These are phyloP conservation scores for Apophysomyces trapeziformis DNA, from an alignment of 371 early-diverging fungal genomes.

Conservation along the genomic window DNA sequence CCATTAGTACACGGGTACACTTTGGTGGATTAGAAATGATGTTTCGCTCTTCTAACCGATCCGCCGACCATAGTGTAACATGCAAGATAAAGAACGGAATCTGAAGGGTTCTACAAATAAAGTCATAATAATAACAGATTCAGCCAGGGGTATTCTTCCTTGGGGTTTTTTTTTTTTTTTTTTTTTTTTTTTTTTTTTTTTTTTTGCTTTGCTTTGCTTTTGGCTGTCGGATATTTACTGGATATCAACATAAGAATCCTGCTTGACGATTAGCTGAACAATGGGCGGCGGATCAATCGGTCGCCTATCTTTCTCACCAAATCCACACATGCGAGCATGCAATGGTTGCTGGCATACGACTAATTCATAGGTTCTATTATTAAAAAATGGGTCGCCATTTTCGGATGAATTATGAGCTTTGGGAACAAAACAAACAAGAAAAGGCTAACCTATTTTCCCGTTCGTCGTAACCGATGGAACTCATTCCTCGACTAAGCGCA, in stretches of 20 bases:
- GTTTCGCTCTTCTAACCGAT: conserved; percentile 60
- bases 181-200: background rate
- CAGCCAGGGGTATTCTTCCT: conserved; percentile 8
- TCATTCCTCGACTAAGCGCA: background rate
- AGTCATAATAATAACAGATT: background rate
- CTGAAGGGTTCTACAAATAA: conserved; percentile 43
- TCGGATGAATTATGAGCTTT: no score
- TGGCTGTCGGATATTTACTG: conserved; percentile 37
- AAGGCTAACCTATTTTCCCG: conserved; percentile 25
- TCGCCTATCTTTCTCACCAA: conserved; percentile 80
- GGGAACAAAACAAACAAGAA: background rate
- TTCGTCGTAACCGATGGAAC: conserved; percentile 28
- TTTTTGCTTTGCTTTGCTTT: no score
- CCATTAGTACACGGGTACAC: conserved; percentile 73
- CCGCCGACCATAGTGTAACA: conserved; percentile 78
- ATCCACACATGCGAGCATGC: conserved; percentile 85
- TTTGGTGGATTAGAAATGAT: conserved; percentile 66
- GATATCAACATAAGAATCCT: conserved; percentile 44
- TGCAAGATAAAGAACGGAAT: conserved; percentile 77
- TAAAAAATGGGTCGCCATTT: no score
- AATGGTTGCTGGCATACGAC: conserved; percentile 77
- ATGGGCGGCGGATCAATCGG: conserved; percentile 76
- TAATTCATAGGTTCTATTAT: conserved; percentile 53
- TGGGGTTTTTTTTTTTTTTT: background rate
- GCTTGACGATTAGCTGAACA: conserved; percentile 59